Evolutionary conservation across 2,329 filamentous ascomycete species (phyloP).

Genomic region (Colletotrichum sp.): DNA sequence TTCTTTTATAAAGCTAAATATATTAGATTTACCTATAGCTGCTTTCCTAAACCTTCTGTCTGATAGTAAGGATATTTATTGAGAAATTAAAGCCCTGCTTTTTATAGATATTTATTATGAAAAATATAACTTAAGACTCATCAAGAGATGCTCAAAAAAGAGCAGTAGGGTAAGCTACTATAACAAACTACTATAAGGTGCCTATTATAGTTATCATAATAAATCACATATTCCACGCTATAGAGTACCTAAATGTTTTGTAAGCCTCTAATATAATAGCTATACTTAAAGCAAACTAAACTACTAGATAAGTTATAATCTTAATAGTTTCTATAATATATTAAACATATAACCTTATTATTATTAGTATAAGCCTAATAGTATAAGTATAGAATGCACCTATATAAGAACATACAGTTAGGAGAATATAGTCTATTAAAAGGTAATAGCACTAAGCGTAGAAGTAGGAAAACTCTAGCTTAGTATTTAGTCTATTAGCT

Average conservation of each 20-base stretch:
- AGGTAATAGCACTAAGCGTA: not conserved
- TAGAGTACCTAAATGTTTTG: not conserved
- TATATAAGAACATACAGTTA: not conserved
- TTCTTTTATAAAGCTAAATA: not conserved
- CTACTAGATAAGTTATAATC: not conserved
- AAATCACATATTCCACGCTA: not conserved
- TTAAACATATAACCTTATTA: not conserved
- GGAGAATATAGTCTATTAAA: not conserved
- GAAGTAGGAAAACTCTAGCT: not conserved
- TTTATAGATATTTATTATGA: not conserved
- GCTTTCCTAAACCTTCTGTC: not conserved
- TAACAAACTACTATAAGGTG: not conserved
- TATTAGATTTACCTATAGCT: not conserved
- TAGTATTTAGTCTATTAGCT: not conserved
- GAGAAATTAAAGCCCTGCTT: not conserved
- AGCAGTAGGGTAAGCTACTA: not conserved
- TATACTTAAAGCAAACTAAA: not conserved
- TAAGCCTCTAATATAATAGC: not conserved
- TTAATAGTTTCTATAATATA: not conserved
- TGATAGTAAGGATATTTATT: not conserved
- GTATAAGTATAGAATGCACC: not conserved
- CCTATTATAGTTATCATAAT: not conserved
- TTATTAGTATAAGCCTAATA: not conserved
- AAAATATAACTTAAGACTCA: not conserved
- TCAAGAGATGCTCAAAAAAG: not conserved